phyloP scores from a whole-genome alignment of 2,329 filamentous ascomycete species.

The Colletotrichum eremochloae region DNA sequence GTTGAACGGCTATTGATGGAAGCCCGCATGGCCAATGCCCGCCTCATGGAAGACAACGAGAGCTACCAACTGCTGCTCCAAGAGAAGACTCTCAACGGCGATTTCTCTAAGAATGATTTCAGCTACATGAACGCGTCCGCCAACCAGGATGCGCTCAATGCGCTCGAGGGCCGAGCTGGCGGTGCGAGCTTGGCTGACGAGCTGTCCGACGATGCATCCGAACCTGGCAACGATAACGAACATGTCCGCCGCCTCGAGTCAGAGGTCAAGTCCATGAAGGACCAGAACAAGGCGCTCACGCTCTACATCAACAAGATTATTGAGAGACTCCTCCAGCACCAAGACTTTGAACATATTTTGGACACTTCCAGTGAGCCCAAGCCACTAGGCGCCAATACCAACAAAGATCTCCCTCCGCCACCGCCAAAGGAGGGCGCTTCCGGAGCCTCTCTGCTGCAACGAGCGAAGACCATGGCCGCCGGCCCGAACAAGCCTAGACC shows the following conservation, averaged over 20 bases:
- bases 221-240: conserved; percentile 70
- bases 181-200: conserved; percentile 85
- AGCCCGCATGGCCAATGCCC: conserved; percentile 93
- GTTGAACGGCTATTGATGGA: conserved; percentile 93
- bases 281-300: conserved; percentile 96
- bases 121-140: conserved; percentile 72
- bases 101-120: conserved; percentile 87
- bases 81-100: conserved; percentile 95
- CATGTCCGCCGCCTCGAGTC: conserved; percentile 77
- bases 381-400: conserved; percentile 62
- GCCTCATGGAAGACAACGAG: conserved; percentile 98
- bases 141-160: conserved; percentile 75
- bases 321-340: conserved; percentile 91
- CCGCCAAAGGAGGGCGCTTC: conserved; percentile 71
- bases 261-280: conserved; percentile 84
- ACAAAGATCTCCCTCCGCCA: conserved; percentile 89
- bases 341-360: conserved; percentile 94
- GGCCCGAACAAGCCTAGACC: conserved; percentile 61
- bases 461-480: conserved; percentile 71
- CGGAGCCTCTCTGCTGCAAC: conserved; percentile 66
- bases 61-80: conserved; percentile 95
- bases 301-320: conserved; percentile 99
- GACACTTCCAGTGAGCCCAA: conserved; percentile 73
- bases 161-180: conserved; percentile 68
- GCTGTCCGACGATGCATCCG: conserved; percentile 75